Evolutionary conservation across 768 basidiomycete genomes (phyloP).

Genomic region (Sporobolomyces phaffii): DNA sequence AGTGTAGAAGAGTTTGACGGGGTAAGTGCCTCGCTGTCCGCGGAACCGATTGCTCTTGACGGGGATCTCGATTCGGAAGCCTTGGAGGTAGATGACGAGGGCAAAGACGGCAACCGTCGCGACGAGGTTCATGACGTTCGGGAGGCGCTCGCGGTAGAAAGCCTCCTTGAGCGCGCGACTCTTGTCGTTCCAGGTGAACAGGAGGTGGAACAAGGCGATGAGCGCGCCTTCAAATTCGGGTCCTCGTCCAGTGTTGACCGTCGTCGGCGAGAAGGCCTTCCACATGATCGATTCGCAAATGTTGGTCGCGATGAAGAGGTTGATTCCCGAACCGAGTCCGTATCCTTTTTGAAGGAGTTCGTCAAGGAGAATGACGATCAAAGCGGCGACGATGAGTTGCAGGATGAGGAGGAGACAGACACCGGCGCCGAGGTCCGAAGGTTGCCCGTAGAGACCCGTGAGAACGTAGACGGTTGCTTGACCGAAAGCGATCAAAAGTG

Average conservation of each 20-base stretch:
- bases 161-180: constrained; percentile 93
- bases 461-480: constrained; percentile 96
- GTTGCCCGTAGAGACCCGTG: constrained; percentile 92
- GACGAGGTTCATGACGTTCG: constrained; percentile 95
- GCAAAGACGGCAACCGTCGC: constrained; percentile 88
- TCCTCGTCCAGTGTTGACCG: constrained; percentile 94
- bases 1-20: constrained; percentile 97
- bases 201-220: constrained; percentile 89
- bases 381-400: constrained; percentile 84
- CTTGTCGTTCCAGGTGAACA: constrained; percentile 99
- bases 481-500: constrained; percentile 89
- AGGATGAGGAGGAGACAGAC: constrained; percentile 95
- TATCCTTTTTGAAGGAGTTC: constrained; percentile 99
- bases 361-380: constrained; percentile 96
- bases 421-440: constrained; percentile 85
- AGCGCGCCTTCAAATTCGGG: constrained; percentile 97
- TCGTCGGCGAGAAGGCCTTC: constrained; percentile 99
- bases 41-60: constrained; percentile 94
- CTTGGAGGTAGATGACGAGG: constrained; percentile 94
- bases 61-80: constrained; percentile 97
- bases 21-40: constrained; percentile 92
- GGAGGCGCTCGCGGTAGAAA: constrained; percentile 93
- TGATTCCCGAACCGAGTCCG: constrained; percentile 96
- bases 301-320: constrained; percentile 98
- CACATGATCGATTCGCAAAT: constrained; percentile 99